Percentiles rank a stretch among this genome's conserved stretches.
Evolutionary conservation across 2,329 filamentous ascomycete genomes (phyloP).

Genomic region (Acarospora socialis): DNA sequence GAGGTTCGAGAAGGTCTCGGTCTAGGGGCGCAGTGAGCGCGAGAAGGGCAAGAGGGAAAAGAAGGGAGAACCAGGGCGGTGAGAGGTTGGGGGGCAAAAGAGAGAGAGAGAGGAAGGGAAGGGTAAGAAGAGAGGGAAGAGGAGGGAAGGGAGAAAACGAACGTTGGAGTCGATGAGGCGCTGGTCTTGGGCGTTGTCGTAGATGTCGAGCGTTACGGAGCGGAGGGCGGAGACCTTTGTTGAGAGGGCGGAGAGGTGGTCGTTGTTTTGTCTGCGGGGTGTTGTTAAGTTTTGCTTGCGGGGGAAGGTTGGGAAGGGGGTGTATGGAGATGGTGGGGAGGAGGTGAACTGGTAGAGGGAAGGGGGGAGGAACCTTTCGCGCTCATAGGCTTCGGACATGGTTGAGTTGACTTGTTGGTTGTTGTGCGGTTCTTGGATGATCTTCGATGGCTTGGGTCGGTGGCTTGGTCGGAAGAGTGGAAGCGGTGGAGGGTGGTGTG

Average conservation of each 20-base stretch:
- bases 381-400: conserved; percentile 45
- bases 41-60: conserved; percentile 44
- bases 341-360: conserved; percentile 1
- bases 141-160: conserved; percentile 22
- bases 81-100: neutral
- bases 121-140: conserved; percentile 2
- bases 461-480: too few species aligned
- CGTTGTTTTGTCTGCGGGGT: conserved; percentile 68
- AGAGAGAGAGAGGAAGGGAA: conserved; percentile 1
- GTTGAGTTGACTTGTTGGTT: conserved; percentile 12
- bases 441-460: too few species aligned
- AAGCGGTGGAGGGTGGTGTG: too few species aligned
- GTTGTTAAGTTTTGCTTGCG: conserved; percentile 12
- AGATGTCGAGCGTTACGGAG: conserved; percentile 92
- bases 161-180: conserved; percentile 79
- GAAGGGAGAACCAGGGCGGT: neutral
- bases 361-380: conserved; percentile 36
- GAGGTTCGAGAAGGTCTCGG: conserved; percentile 85
- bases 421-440: too few species aligned
- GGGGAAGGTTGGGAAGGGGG: conserved; percentile 4
- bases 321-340: conserved; percentile 3
- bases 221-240: conserved; percentile 84
- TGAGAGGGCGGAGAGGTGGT: conserved; percentile 78
- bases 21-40: conserved; percentile 40
- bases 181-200: conserved; percentile 85